Conservation (phyloP, 768 basidiomycete genomes). For the Kwoniella newhampshirensis region DNA sequence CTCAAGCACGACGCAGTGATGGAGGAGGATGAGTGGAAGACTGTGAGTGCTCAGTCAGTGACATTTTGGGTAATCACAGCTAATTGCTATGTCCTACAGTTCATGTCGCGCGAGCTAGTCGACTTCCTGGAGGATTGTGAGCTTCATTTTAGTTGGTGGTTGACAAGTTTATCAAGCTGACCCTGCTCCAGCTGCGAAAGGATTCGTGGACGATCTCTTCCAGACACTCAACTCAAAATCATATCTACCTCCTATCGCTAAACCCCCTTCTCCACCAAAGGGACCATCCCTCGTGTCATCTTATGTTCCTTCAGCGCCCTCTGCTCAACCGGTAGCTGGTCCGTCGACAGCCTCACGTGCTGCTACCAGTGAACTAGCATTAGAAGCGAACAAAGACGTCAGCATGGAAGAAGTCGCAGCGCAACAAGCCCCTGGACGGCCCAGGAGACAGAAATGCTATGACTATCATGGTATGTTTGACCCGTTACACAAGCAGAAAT, state of each 20-base stretch:
- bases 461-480: slow-evolving; percentile 83
- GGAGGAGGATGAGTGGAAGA: slow-evolving; percentile 75
- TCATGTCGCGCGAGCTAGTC: slow-evolving; percentile 68
- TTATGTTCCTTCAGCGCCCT: slow-evolving; percentile 22
- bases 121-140: slow-evolving; percentile 91
- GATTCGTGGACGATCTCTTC: slow-evolving; percentile 83
- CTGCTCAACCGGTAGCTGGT: slow-evolving; percentile 24
- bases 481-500: slow-evolving; percentile 20
- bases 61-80: not conserved
- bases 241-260: slow-evolving; percentile 26
- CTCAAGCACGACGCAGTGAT: slow-evolving; percentile 75
- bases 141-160: slow-evolving; percentile 20
- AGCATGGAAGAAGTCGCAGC: slow-evolving; percentile 23
- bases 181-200: slow-evolving; percentile 60
- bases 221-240: slow-evolving; percentile 61
- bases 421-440: slow-evolving; percentile 50
- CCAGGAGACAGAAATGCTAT: slow-evolving; percentile 78
- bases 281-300: slow-evolving; percentile 34
- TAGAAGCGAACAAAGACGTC: slow-evolving; percentile 11
- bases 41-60: slow-evolving; percentile 56
- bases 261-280: slow-evolving; percentile 11
- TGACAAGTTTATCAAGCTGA: slow-evolving; percentile 14
- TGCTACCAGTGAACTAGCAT: not conserved
- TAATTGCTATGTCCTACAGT: slow-evolving; percentile 26
- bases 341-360: slow-evolving; percentile 16